Evolutionary conservation across 495 filamentous ascomycete genomes (phyloP), one percentile per base, ranked within the genome.

Genomic region (Hypoxylon subgilvum): DNA sequence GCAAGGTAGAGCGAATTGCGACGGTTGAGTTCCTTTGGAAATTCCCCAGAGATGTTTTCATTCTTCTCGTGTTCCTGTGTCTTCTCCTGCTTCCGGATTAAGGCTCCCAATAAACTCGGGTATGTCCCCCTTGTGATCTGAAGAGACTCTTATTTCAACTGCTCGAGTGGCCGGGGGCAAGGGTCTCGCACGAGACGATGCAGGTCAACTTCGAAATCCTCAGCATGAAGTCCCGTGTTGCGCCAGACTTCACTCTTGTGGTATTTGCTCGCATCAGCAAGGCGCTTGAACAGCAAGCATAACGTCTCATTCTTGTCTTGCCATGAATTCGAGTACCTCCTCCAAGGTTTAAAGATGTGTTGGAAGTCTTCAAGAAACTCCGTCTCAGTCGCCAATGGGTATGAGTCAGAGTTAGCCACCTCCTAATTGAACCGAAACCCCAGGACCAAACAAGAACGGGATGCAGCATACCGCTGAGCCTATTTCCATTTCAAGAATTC

Each of bases 141-240:
- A 2, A 13, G 7, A n/a, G 13, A 6, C 3, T 16, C 1, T 1
- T 13, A 12, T 18, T 9, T 3, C 5, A 44, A 14, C 1, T 38
- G 27, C 1, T 45, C 7, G 9, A 52, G 2, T 1, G 47, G 46
- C 3, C 21, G 2, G 14, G 52, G 42, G 28, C 59, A 57, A 1
- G 59, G 59, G 27, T 63, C 59, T 1, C 7, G 17, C 1, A 42
- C 52, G 19, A 63, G 57, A n/a, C 16, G 39, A 9, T 45, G 17
- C 1, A 22, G 6, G 8, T 39, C n/a, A 4, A 22, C 14, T 1
- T 22, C 16, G 13, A 51, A 38, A 7, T 14, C 12, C 0, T n/a
- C 44, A 2, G 21, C 16, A 0, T 21, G 46, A 2, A 21, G 14
- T 1, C 14, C 7, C 4, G 22, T 6, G 0, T 28, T 14, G 4